phyloP scores from a whole-genome alignment of 768 basidiomycete species.

The Butyriboletus loyo region DNA sequence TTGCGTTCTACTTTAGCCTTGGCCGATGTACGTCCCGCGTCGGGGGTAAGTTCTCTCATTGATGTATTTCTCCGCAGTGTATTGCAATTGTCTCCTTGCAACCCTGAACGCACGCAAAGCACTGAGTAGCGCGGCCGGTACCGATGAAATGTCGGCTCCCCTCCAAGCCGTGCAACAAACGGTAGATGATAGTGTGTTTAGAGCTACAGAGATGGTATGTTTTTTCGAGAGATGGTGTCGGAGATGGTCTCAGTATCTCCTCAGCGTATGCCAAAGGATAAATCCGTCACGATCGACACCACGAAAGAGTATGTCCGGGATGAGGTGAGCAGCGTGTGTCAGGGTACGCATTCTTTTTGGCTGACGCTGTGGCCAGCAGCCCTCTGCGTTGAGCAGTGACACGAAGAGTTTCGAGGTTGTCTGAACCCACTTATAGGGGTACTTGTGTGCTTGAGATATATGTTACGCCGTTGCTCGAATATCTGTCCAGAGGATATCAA shows the following conservation, averaged over 20 bases:
- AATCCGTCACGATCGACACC: constrained; percentile 68
- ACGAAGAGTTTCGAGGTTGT: constrained; percentile 20
- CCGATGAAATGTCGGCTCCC: constrained; percentile 32
- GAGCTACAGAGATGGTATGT: constrained; percentile 11
- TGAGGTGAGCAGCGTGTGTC: constrained; percentile 19
- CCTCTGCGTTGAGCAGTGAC: constrained; percentile 17
- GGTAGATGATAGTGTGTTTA: constrained; percentile 12
- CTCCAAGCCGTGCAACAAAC: constrained; percentile 30
- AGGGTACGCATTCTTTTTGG: background rate
- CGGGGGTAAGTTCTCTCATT: background rate
- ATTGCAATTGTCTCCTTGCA: constrained; percentile 59
- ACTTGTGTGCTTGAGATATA: too few relatives aligned
- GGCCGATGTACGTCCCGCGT: constrained; percentile 47
- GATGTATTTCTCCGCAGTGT: constrained; percentile 36
- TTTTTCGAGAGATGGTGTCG: too few relatives aligned
- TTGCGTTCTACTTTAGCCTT: constrained; percentile 62
- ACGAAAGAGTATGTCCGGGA: constrained; percentile 54
- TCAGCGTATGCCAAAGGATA: constrained; percentile 42
- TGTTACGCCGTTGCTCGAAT: too few relatives aligned
- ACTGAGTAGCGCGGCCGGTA: constrained; percentile 34
- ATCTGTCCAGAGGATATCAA: too few relatives aligned
- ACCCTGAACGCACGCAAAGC: constrained; percentile 57
- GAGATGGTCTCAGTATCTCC: background rate
- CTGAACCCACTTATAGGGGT: background rate
- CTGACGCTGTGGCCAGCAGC: constrained; percentile 10